Conservation (phyloP, 805 yeast species). For the Starmerella davenportii region DNA sequence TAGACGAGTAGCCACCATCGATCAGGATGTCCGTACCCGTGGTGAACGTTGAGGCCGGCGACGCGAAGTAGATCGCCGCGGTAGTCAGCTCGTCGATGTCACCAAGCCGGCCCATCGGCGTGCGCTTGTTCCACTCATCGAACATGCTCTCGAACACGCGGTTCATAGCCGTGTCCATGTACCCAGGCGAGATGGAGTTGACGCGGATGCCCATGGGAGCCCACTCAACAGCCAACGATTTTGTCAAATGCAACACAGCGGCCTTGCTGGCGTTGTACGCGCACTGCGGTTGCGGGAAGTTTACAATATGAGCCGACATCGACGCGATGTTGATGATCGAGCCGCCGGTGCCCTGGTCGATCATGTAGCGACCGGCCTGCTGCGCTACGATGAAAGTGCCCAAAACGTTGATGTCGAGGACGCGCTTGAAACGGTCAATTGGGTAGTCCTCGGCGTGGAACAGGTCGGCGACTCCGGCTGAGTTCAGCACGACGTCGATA, state of each 20-base stretch:
- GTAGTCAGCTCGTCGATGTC: slow-evolving; percentile 55
- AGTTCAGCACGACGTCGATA: slow-evolving; percentile 39
- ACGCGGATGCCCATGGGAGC: slow-evolving; percentile 49
- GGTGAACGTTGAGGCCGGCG: slow-evolving; percentile 40
- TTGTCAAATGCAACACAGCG: slow-evolving; percentile 47
- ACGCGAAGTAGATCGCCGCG: slow-evolving; percentile 42
- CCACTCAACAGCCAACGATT: slow-evolving; percentile 60
- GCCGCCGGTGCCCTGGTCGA: slow-evolving; percentile 37
- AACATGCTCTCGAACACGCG: slow-evolving; percentile 35
- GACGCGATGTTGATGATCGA: slow-evolving; percentile 48
- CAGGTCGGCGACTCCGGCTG: slow-evolving; percentile 53
- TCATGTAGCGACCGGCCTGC: slow-evolving; percentile 49
- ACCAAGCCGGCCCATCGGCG: slow-evolving; percentile 52
- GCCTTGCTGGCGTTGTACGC: slow-evolving; percentile 62
- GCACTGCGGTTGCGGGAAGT: slow-evolving; percentile 55
- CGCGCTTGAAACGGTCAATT: slow-evolving; percentile 42
- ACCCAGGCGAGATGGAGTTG: slow-evolving; percentile 52
- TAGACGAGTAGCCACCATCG: slow-evolving; percentile 35
- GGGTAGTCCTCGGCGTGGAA: slow-evolving; percentile 56
- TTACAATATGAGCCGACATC: slow-evolving; percentile 54
- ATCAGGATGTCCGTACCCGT: slow-evolving; percentile 52
- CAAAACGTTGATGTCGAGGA: slow-evolving; percentile 46
- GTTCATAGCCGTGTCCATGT: slow-evolving; percentile 53
- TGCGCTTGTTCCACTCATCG: slow-evolving; percentile 42
- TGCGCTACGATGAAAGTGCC: slow-evolving; percentile 52